phyloP scores from a whole-genome alignment of 495 filamentous ascomycete genomes.

The Staphylotrichum tortipilum region DNA sequence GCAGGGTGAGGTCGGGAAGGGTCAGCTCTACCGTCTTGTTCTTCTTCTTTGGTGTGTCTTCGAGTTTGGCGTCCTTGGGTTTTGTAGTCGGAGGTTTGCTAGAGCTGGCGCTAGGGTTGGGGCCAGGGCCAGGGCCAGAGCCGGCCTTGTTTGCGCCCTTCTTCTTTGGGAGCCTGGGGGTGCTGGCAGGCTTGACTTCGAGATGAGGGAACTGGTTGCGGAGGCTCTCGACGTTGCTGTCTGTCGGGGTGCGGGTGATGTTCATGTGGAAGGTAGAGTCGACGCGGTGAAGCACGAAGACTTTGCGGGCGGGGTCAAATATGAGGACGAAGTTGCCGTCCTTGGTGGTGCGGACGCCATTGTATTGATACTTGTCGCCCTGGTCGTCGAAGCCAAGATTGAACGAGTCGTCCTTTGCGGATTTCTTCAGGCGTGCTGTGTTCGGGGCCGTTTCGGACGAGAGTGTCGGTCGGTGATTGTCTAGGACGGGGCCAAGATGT shows the following conservation, averaged over 20 bases:
- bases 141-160: conserved; percentile 14
- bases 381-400: conserved; percentile 41
- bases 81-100: conserved; percentile 19
- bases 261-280: conserved; percentile 56
- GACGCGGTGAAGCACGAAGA: conserved; percentile 47
- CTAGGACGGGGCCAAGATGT: conserved; percentile 19
- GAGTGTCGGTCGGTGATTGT: conserved; percentile 46
- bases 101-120: too few species aligned
- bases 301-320: conserved; percentile 45
- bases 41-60: conserved; percentile 11
- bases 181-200: conserved; percentile 16
- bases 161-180: conserved; percentile 11
- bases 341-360: conserved; percentile 38
- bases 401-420: conserved; percentile 33
- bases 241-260: conserved; percentile 36
- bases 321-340: conserved; percentile 47
- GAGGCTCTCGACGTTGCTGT: conserved; percentile 29
- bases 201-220: conserved; percentile 37
- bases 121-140: too few species aligned
- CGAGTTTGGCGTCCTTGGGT: conserved; percentile 19
- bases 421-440: conserved; percentile 40
- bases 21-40: conserved; percentile 15
- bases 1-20: conserved; percentile 13
- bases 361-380: conserved; percentile 42
- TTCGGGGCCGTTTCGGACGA: conserved; percentile 34